Evolutionary conservation across 1,284 basidiomycete genomes (phyloP).

Genomic region (Heterobasidion irregulare): DNA sequence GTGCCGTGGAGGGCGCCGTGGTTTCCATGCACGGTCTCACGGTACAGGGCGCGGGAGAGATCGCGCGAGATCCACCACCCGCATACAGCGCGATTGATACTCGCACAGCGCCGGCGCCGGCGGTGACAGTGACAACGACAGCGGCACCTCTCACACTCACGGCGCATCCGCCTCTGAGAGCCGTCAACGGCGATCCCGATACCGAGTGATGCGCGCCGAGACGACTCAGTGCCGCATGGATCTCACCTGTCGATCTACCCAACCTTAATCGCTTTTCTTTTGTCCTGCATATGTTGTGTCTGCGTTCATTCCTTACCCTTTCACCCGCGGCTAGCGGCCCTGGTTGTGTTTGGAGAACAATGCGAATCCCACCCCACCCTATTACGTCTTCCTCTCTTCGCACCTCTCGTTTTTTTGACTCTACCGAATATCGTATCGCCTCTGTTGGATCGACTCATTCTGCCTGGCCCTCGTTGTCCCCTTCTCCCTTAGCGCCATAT

Average conservation of each 20-base stretch:
- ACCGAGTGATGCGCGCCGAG: background rate
- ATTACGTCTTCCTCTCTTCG: background rate
- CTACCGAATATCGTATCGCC: too few relatives aligned
- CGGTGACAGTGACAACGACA: background rate
- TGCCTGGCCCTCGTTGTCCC: too few relatives aligned
- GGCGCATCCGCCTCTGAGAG: background rate
- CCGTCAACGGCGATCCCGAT: background rate
- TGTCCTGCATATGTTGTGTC: background rate
- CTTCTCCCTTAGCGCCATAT: too few relatives aligned
- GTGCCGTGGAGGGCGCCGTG: background rate
- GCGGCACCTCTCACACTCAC: background rate
- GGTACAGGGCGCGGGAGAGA: background rate
- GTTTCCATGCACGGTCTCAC: background rate
- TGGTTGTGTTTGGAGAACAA: background rate
- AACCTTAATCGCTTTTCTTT: too few relatives aligned
- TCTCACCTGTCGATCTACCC: background rate
- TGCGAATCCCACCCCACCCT: background rate
- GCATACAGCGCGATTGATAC: constrained; percentile 9
- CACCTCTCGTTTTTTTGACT: background rate
- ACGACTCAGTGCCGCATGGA: too few relatives aligned
- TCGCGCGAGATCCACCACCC: constrained; percentile 5
- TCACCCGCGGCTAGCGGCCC: background rate
- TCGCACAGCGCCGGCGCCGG: constrained; percentile 1
- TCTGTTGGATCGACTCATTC: too few relatives aligned
- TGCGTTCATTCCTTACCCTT: background rate